Evolutionary conservation across 257 asterid species (phyloP), one percentile per base, ranked within the genome.

Genomic region (Solanum tarapatanum): DNA sequence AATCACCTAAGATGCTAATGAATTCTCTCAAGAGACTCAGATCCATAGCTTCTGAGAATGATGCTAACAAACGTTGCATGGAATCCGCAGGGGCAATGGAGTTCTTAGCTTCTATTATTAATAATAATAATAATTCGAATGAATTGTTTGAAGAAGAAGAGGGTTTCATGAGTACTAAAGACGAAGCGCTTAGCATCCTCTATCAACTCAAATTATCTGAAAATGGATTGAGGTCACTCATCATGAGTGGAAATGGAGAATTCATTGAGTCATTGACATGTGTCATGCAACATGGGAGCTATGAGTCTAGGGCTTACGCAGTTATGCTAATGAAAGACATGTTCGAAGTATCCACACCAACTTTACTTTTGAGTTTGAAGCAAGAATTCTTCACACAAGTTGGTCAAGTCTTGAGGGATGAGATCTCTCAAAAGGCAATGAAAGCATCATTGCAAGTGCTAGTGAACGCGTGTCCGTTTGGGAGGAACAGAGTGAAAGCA

Each of bases 111-210:
- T 82, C 93, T 0, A 89, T 96, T 30, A 75, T 89, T n/a, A 86
- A 32, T 2, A 89, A 89, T 39, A 37, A 37, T 11, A 39, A 39
- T 13, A 45, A 45, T 37, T 55, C 26, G 3, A 79, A 36, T 14
- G 89, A 87, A 23, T 86, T 13, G 26, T 32, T 87, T 0, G 92
- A 91, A 12, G 93, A 89, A 75, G 64, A 19, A 45, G 58, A 45
- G 1, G 58, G 66, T 11, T 30, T 60, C 30, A 86, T 17, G 19
- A 86, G 88, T 24, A 89, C 89, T 8, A 82, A 91, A 8, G 95
- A 92, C 4, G 98, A 91, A 69, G 98, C 99, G 0, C 86, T 96
- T 6, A 83, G 88, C 89, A 83, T 96, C 11, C 94, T 96, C 19
- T 86, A 87, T 92, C 36, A 85, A 7, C 92, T 95, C 64, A 93